Conservation (phyloP, 768 basidiomycete genomes). For the Phylloporus rhodoxanthus region DNA sequence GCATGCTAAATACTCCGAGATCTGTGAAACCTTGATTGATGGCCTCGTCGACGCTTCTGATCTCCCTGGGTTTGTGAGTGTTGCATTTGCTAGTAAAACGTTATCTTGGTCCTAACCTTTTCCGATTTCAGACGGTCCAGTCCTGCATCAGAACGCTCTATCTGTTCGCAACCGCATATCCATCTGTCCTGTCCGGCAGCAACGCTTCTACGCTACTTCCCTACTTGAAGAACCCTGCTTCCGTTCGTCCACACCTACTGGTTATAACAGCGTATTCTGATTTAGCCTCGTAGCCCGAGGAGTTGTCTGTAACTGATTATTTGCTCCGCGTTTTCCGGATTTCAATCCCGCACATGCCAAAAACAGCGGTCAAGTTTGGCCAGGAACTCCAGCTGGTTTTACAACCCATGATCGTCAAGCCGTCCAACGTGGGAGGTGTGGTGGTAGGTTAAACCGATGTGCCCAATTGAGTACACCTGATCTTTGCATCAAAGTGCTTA, state of each 20-base stretch:
- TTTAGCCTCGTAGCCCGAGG: constrained; percentile 54
- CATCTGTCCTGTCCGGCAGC: constrained; percentile 72
- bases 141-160: constrained; percentile 84
- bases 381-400: constrained; percentile 75
- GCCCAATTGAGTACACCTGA: neutral
- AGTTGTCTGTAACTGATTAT: constrained; percentile 78
- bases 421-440: constrained; percentile 60
- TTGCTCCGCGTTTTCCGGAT: constrained; percentile 83
- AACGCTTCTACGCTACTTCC: constrained; percentile 85
- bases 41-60: constrained; percentile 83
- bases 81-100: neutral
- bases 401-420: constrained; percentile 90
- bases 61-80: constrained; percentile 67
- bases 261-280: constrained; percentile 1
- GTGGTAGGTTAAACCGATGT: constrained; percentile 40
- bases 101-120: neutral
- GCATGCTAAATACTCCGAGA: constrained; percentile 67
- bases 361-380: constrained; percentile 83
- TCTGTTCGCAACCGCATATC: constrained; percentile 76
- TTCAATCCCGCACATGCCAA: constrained; percentile 83
- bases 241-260: constrained; percentile 42
- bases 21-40: constrained; percentile 83
- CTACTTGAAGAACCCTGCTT: constrained; percentile 78
- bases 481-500: constrained; percentile 47
- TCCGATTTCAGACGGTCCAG: constrained; percentile 55